These are phyloP conservation scores for Lipomyces oligophaga DNA, from an alignment of 805 yeast species.

Conservation along the genomic window DNA sequence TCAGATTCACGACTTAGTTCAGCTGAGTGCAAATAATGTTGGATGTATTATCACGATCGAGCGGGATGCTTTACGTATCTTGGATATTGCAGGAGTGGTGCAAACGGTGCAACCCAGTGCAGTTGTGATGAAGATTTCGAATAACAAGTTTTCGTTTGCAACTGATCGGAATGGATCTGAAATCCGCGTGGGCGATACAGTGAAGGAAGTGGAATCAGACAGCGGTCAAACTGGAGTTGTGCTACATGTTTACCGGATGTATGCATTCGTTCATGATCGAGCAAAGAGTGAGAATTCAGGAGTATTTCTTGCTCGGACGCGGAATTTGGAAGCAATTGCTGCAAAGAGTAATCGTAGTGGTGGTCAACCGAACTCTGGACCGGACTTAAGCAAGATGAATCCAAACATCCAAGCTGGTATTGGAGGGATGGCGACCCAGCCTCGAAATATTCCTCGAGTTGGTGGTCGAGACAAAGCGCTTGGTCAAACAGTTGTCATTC, in stretches of 20 bases:
- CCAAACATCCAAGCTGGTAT: conserved; percentile 56
- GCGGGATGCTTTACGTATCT: conserved; percentile 73
- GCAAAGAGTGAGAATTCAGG: conserved; percentile 82
- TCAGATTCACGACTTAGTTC: conserved; percentile 85
- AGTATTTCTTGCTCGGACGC: conserved; percentile 74
- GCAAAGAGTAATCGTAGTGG: conserved; percentile 69
- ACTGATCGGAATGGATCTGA: conserved; percentile 84
- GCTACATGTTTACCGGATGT: conserved; percentile 77
- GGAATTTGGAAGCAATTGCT: conserved; percentile 76
- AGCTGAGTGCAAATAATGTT: conserved; percentile 76
- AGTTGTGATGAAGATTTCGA: conserved; percentile 74
- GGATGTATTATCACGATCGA: conserved; percentile 91
- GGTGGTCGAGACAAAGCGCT: conserved; percentile 79
- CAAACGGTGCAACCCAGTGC: conserved; percentile 70
- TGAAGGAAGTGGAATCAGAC: conserved; percentile 76
- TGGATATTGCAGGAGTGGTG: conserved; percentile 77
- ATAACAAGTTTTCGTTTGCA: conserved; percentile 69
- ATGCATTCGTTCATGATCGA: conserved; percentile 75
- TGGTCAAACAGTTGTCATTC: conserved; percentile 78
- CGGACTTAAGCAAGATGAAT: conserved; percentile 69
- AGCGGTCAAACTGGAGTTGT: conserved; percentile 87
- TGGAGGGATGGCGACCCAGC: conserved; percentile 48
- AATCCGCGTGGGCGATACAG: conserved; percentile 85
- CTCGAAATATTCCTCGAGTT: conserved; percentile 47
- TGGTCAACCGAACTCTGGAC: conserved; percentile 33